Base-by-base conservation (phyloP, 139 green algal genomes). In the Ettlia oleoabundans region DNA sequence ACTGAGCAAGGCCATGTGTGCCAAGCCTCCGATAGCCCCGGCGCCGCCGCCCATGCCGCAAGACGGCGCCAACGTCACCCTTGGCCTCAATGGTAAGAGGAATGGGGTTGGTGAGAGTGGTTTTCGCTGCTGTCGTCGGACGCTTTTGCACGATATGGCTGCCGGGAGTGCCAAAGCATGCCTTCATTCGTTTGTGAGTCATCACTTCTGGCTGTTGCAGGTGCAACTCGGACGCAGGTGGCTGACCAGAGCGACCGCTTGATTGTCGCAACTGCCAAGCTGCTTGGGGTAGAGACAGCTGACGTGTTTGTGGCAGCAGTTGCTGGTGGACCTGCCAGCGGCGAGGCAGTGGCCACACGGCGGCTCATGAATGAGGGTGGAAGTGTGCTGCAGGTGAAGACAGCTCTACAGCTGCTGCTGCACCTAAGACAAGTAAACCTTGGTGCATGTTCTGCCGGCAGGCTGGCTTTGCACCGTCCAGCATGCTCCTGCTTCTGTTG, bases 41-140 rank as follows among this genome's bases (percentile, higher is more conserved):
- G 9, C 73, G 1, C 2, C 53, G 0, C 73, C 73, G 4, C 7
- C 40, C 33, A 35, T 80, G 35, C 73, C 73, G 4, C 26, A 30
- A 18, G n/a, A 37, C 73, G 73, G 73, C 37, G 73, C 52, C 51
- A 80, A 80, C 53, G 52, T 80, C 35, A 80, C 73, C 9, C 52
- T 80, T 2, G 13, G 3, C 7, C 38, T 80, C 21, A 26, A 26
- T 10, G 73, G 52, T 52, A 19, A 3, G 65, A 13, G 4, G 30
- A 15, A 6, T 32, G 32, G 62, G 2, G n/a, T n/a, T n/a, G n/a
- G n/a, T n/a, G 47, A 58, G 47, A 15, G 47, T 58, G 10, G 10
- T 15, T 24, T 15, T 58, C 47, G 47, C 47, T 58, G 47, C 47
- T 58, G 47, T 58, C n/a, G n/a, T n/a, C n/a, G n/a, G n/a, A n/a